Percentiles rank a stretch among this genome's conserved stretches.
phyloP scores from a whole-genome alignment of 495 filamentous ascomycete species.

The Podospora sp. region DNA sequence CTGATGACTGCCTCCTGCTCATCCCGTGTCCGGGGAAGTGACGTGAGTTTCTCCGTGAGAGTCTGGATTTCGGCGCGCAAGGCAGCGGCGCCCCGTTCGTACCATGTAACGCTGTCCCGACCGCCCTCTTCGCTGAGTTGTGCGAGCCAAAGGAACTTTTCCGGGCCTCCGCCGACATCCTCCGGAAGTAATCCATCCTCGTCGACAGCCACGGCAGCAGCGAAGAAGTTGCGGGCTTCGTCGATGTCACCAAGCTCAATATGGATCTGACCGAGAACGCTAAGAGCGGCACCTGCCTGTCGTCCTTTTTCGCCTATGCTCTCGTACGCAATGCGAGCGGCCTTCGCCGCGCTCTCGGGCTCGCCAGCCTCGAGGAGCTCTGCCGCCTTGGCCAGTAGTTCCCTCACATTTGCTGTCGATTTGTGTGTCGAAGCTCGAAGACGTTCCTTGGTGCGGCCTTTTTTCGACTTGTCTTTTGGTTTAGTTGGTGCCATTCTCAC shows the following conservation, averaged over 20 bases:
- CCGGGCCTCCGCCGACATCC: slow-evolving; percentile 72
- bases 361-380: slow-evolving; percentile 71
- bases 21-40: slow-evolving; percentile 40
- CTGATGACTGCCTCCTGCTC: slow-evolving; percentile 50
- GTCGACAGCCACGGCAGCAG: slow-evolving; percentile 70
- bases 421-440: slow-evolving; percentile 31
- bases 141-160: slow-evolving; percentile 95
- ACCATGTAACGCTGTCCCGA: slow-evolving; percentile 81
- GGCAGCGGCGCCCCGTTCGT: slow-evolving; percentile 73
- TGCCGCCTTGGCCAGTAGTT: slow-evolving; percentile 66
- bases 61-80: slow-evolving; percentile 67
- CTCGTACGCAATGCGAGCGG: slow-evolving; percentile 64
- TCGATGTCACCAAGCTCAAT: slow-evolving; percentile 83
- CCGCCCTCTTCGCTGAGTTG: slow-evolving; percentile 90
- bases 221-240: slow-evolving; percentile 67
- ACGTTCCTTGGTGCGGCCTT: slow-evolving; percentile 33
- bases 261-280: slow-evolving; percentile 79
- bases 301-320: slow-evolving; percentile 43
- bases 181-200: slow-evolving; percentile 67
- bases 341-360: slow-evolving; percentile 65
- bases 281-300: slow-evolving; percentile 64
- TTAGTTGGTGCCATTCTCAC: slow-evolving; percentile 47
- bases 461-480: slow-evolving; percentile 45
- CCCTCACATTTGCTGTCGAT: slow-evolving; percentile 37
- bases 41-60: slow-evolving; percentile 38